Percentiles rank a stretch among this genome's conserved stretches.
phyloP scores from a whole-genome alignment of 106 monocot genomes.

The Allium fistulosum region DNA sequence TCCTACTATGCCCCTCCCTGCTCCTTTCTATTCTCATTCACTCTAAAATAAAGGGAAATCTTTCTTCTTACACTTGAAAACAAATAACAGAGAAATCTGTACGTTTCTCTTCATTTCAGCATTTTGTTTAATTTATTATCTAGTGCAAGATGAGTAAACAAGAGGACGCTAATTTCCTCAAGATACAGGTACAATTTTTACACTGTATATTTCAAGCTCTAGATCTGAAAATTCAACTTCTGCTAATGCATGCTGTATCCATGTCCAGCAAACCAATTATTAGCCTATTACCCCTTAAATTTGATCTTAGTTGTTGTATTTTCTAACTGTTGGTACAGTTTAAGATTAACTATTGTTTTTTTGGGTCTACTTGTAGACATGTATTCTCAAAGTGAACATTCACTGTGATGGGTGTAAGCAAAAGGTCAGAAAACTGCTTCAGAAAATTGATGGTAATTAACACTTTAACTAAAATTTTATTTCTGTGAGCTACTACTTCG shows the following conservation, averaged over 20 bases:
- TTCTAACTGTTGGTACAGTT: background rate
- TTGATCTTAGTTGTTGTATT: background rate
- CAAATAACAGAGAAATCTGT: no score
- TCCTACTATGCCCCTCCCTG: background rate
- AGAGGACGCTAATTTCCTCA: constrained; percentile 53
- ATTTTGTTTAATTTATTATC: background rate
- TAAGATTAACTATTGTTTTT: background rate
- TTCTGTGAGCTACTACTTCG: background rate
- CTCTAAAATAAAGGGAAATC: background rate
- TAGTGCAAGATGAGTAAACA: constrained; percentile 39
- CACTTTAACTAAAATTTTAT: background rate
- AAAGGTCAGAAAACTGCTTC: constrained; percentile 69
- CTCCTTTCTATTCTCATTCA: background rate
- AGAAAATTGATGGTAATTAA: constrained; percentile 57
- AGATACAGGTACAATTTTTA: constrained; percentile 40
- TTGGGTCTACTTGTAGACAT: constrained; percentile 28
- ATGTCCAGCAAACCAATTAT: no score
- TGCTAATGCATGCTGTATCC: background rate
- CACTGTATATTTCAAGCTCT: background rate
- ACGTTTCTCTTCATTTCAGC: background rate
- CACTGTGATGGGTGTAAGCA: constrained; percentile 81
- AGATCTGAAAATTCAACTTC: background rate
- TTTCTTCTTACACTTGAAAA: no score
- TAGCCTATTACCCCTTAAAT: no score
- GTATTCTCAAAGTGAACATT: constrained; percentile 65